Conservation (phyloP, 2,329 filamentous ascomycete genomes). For the Calycina herbarum region DNA sequence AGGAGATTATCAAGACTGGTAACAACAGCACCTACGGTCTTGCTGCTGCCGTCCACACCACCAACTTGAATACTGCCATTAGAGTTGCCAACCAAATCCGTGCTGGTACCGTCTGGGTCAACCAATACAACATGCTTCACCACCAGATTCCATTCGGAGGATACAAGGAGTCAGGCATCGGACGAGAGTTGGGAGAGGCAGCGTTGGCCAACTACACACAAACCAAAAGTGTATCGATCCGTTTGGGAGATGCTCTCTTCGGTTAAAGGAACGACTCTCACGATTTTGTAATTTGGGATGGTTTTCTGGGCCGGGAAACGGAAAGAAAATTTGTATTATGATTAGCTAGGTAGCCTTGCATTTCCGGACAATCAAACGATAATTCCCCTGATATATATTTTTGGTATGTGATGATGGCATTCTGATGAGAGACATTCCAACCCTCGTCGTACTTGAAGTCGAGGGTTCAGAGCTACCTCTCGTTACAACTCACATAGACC, state of each 20-base stretch:
- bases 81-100: slow-evolving; percentile 63
- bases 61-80: slow-evolving; percentile 66
- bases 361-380: slow-evolving; percentile 12
- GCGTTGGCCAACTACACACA: slow-evolving; percentile 68
- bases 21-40: slow-evolving; percentile 68
- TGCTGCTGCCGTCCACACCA: slow-evolving; percentile 67
- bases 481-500: too few relatives aligned
- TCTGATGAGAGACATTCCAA: too few relatives aligned
- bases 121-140: slow-evolving; percentile 66
- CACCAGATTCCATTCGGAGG: slow-evolving; percentile 69
- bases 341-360: slow-evolving; percentile 18
- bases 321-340: slow-evolving; percentile 27
- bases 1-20: slow-evolving; percentile 62
- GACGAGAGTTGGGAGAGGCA: slow-evolving; percentile 71
- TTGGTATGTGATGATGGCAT: background rate
- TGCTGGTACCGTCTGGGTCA: slow-evolving; percentile 50
- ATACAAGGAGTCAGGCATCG: slow-evolving; percentile 77
- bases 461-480: too few relatives aligned
- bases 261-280: slow-evolving; percentile 25
- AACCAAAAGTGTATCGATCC: slow-evolving; percentile 65
- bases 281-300: slow-evolving; percentile 9
- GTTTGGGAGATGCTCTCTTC: slow-evolving; percentile 47
- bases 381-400: background rate
- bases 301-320: slow-evolving; percentile 14
- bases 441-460: too few relatives aligned